A percentile compares a stretch with the other conserved stretches of the same genome.
Evolutionary conservation across 2,329 filamentous ascomycete species (phyloP).

Genomic region (Thielaviopsis euricoi): DNA sequence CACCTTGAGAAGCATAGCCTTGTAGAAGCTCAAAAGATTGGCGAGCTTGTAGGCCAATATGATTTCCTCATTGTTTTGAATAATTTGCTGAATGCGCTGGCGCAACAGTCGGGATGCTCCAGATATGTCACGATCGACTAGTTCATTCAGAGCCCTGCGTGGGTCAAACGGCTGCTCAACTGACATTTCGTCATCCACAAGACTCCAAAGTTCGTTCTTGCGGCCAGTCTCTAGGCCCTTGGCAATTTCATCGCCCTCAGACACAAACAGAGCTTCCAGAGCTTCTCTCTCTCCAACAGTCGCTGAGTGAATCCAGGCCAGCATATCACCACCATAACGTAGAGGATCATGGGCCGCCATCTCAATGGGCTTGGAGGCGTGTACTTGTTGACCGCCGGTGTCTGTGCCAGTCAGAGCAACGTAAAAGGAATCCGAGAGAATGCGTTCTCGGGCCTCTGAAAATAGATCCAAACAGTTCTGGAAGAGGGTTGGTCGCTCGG

Average conservation of each 20-base stretch:
- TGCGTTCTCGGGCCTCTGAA: constrained; percentile 72
- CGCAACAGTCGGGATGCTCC: constrained; percentile 72
- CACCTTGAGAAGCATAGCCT: constrained; percentile 65
- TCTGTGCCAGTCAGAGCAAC: constrained; percentile 63
- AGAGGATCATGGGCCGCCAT: constrained; percentile 82
- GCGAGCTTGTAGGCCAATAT: constrained; percentile 79
- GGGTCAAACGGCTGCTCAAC: constrained; percentile 53
- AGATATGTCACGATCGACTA: constrained; percentile 73
- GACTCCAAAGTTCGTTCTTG: constrained; percentile 70
- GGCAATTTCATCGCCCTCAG: constrained; percentile 76
- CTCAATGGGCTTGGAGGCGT: constrained; percentile 73
- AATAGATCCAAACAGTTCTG: constrained; percentile 89
- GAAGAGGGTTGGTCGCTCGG: constrained; percentile 78
- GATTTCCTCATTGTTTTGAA: constrained; percentile 82
- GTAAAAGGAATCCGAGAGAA: constrained; percentile 79
- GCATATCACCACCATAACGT: constrained; percentile 89
- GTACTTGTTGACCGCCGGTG: constrained; percentile 39
- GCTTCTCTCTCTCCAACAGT: constrained; percentile 89
- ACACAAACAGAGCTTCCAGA: constrained; percentile 77
- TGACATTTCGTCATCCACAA: constrained; percentile 38
- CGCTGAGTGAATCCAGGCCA: constrained; percentile 90
- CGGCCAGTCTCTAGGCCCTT: constrained; percentile 58
- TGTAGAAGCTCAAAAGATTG: constrained; percentile 81
- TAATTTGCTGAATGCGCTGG: constrained; percentile 78
- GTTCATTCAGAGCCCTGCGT: constrained; percentile 61